phyloP scores from a whole-genome alignment of 2,329 filamentous ascomycete genomes.

The Teratosphaeria zuluensis region DNA sequence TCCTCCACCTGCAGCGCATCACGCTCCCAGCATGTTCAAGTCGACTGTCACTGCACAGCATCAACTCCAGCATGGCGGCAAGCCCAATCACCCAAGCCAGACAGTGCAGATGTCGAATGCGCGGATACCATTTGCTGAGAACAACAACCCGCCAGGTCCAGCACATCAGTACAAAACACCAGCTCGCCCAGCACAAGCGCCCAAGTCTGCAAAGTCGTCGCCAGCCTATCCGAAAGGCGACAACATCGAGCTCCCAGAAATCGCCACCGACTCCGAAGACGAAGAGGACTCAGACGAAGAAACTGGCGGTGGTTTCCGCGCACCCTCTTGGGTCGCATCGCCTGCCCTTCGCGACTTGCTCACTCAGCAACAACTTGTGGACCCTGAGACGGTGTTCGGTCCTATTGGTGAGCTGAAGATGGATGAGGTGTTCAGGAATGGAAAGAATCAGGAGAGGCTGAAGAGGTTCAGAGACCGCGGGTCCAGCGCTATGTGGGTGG shows the following conservation, averaged over 20 bases:
- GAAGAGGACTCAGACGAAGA: conserved; percentile 56
- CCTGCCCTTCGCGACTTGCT: conserved; percentile 70
- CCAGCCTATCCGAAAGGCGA: conserved; percentile 85
- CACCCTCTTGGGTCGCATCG: conserved; percentile 80
- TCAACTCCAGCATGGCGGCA: conserved; percentile 50
- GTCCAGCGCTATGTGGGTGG: conserved; percentile 89
- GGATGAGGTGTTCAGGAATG: conserved; percentile 79
- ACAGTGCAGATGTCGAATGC: conserved; percentile 82
- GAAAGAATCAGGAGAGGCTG: conserved; percentile 69
- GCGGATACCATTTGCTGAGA: conserved; percentile 80
- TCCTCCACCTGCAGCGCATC: conserved; percentile 42
- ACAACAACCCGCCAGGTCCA: conserved; percentile 40
- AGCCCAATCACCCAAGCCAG: conserved; percentile 58
- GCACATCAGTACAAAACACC: conserved; percentile 54
- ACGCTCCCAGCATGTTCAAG: conserved; percentile 49
- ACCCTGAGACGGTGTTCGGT: conserved; percentile 80
- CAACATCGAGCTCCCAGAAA: conserved; percentile 84
- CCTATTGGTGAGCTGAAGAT: conserved; percentile 80
- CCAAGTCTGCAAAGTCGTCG: conserved; percentile 61
- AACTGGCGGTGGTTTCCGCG: conserved; percentile 46
- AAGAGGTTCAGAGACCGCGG: conserved; percentile 85
- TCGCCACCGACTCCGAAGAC: conserved; percentile 88
- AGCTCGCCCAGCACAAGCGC: conserved; percentile 36
- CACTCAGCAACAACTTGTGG: conserved; percentile 71
- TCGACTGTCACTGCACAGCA: conserved; percentile 58